Conservation (phyloP, 257 asterid genomes). For the Solanum ahanhuiri region DNA sequence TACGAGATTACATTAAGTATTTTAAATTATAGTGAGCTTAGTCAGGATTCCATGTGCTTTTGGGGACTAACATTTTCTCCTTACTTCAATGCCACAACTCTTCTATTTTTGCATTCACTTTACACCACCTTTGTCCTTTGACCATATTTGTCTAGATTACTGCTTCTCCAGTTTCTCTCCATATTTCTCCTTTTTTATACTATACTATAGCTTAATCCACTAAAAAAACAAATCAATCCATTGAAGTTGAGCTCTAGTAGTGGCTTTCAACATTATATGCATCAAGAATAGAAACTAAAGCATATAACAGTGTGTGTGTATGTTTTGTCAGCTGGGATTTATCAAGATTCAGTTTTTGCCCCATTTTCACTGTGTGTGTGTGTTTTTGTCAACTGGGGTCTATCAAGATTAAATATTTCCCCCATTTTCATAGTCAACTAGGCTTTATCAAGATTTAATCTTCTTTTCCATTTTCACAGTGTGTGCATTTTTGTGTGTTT, state of each 20-base stretch:
- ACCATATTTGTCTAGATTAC: slow-evolving; percentile 9
- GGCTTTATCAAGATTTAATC: not conserved
- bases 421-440: not conserved
- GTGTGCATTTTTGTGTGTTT: not conserved
- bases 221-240: not conserved
- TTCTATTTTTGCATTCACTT: slow-evolving; percentile 8
- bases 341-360: not conserved
- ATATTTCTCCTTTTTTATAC: slow-evolving; percentile 1
- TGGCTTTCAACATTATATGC: not conserved
- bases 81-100: slow-evolving; percentile 30
- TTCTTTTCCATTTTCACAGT: not conserved
- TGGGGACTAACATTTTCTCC: slow-evolving; percentile 19
- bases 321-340: not conserved
- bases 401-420: not conserved
- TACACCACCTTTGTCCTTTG: slow-evolving; percentile 18
- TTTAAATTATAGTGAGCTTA: not conserved
- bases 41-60: slow-evolving; percentile 57
- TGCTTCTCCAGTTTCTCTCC: slow-evolving; percentile 1
- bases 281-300: not conserved
- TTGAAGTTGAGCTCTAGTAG: not conserved
- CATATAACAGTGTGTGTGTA: not conserved
- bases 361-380: not conserved
- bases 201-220: not conserved
- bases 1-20: too few species aligned
- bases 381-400: not conserved